Evolutionary conservation across 2,329 filamentous ascomycete genomes (phyloP), one percentile per base, ranked within the genome.

Genomic region (Penicillium occitanis): DNA sequence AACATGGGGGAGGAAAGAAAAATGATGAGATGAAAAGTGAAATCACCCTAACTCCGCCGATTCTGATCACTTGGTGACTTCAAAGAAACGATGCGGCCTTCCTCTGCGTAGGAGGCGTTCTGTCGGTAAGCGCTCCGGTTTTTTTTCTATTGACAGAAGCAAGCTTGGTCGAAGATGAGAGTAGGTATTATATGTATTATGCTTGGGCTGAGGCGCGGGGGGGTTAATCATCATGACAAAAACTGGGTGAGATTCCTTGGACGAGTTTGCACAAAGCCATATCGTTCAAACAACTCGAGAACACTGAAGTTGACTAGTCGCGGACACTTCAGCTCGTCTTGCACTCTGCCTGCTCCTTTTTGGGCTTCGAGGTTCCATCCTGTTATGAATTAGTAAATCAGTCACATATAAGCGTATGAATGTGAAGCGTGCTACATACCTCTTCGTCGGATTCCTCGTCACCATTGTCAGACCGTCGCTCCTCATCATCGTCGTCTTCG

Each of bases 341-440:
- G 88, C 93, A 97, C 84, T 97, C 93, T 71, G 93, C 91, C 71
- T 92, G 89, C 82, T 96, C 92, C 83, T 95, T 92, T 86, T 96
- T 96, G 67, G 93, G 92, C 86, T 94, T 96, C 73, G 90, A 89
- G 70, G 88, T 88, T 77, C 93, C 92, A 76, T 96, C 91, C 92
- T 96, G 72, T n/a, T 55, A 67, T 33, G 10, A 65, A 59, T 74
- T 68, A 77, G 75, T 69, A 65, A 40, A 40, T 4, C 64, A 58
- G 17, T 5, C 19, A 19, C 14, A n/a, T 10, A 10, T 30, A 33
- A 53, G 30, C 30, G 30, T 17, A 3, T n/a, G 17, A 8, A 8
- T 48, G 48, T 50, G 28, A 17, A 66, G 4, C 28, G 50, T 46
- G 57, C 25, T 53, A 63, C 75, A 70, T 77, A 83, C 83, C 75